Evolutionary conservation across 2,329 filamentous ascomycete species (phyloP).

Genomic region (Pseudopyrenochaeta lycopersici): DNA sequence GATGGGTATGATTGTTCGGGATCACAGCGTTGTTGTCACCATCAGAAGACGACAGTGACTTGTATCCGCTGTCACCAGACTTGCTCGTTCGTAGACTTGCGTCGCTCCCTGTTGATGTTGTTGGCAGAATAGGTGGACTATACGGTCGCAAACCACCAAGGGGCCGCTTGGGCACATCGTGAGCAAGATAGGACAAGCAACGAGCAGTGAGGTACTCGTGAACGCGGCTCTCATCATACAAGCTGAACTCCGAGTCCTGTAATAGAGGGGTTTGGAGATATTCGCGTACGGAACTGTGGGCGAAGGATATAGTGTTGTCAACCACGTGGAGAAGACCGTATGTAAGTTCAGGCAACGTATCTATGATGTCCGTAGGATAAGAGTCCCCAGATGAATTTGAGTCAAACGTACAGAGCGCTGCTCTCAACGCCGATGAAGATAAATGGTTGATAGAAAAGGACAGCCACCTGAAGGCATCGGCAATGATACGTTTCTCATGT

Average conservation of each 20-base stretch:
- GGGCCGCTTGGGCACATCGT: slow-evolving; percentile 38
- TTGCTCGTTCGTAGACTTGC: slow-evolving; percentile 33
- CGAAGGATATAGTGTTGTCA: slow-evolving; percentile 27
- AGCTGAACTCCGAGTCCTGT: slow-evolving; percentile 31
- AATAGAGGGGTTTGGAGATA: slow-evolving; percentile 30
- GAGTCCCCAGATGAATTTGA: slow-evolving; percentile 1
- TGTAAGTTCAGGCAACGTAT: slow-evolving; percentile 32
- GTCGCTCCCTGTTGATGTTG: slow-evolving; percentile 24
- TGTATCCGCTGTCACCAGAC: slow-evolving; percentile 45
- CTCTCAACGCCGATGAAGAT: slow-evolving; percentile 24
- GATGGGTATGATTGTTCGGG: background rate
- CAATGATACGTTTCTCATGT: slow-evolving; percentile 30
- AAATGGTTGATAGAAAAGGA: slow-evolving; percentile 33
- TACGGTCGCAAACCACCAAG: slow-evolving; percentile 24
- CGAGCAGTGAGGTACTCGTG: slow-evolving; percentile 39
- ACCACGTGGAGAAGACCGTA: slow-evolving; percentile 35
- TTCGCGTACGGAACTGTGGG: slow-evolving; percentile 35
- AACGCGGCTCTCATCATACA: slow-evolving; percentile 30
- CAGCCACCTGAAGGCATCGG: slow-evolving; percentile 37
- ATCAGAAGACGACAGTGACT: slow-evolving; percentile 37
- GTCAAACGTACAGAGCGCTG: slow-evolving; percentile 23
- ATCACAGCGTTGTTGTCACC: slow-evolving; percentile 16
- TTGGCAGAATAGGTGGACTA: slow-evolving; percentile 10
- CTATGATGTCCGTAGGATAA: slow-evolving; percentile 11
- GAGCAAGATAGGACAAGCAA: slow-evolving; percentile 39